A percentile compares a stretch with the other conserved stretches of the same genome.
Conservation (phyloP, 139 green algal genomes). For the Coccomyxa sp. region DNA sequence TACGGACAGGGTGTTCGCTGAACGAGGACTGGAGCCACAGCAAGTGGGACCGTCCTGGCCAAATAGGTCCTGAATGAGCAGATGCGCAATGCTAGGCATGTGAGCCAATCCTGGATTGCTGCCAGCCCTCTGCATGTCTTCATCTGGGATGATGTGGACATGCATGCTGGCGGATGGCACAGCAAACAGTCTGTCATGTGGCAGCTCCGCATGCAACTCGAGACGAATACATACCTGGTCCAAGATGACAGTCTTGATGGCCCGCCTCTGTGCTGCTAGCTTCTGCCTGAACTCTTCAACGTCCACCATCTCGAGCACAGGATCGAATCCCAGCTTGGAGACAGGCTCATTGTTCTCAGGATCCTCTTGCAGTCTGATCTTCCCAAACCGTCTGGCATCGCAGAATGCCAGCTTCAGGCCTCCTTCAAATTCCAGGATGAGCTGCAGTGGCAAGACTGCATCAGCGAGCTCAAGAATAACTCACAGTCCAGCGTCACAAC, state of each 20-base stretch:
- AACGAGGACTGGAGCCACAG: too few relatives aligned
- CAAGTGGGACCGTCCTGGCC: too few relatives aligned
- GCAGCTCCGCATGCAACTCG: not conserved
- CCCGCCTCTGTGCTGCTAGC: conserved; percentile 21
- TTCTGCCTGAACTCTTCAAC: conserved; percentile 36
- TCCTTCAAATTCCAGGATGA: conserved; percentile 58
- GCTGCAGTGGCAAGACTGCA: too few relatives aligned
- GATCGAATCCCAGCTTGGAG: conserved; percentile 51
- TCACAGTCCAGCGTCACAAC: not conserved
- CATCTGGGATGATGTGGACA: too few relatives aligned
- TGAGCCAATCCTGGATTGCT: too few relatives aligned
- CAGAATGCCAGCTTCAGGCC: conserved; percentile 60
- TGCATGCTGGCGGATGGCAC: too few relatives aligned
- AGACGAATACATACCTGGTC: conserved; percentile 52
- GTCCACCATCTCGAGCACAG: conserved; percentile 44
- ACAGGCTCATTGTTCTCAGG: conserved; percentile 41
- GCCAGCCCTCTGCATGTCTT: too few relatives aligned
- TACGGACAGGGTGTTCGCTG: too few relatives aligned
- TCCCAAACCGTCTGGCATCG: conserved; percentile 69
- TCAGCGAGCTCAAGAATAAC: not conserved
- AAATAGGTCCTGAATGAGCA: too few relatives aligned
- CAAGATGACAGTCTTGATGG: conserved; percentile 77
- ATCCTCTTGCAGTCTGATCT: conserved; percentile 23
- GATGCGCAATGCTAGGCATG: too few relatives aligned
- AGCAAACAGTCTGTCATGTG: too few relatives aligned